Evolutionary conservation across 163 green algal species (phyloP).

Genomic region (Chloroidium sp.): DNA sequence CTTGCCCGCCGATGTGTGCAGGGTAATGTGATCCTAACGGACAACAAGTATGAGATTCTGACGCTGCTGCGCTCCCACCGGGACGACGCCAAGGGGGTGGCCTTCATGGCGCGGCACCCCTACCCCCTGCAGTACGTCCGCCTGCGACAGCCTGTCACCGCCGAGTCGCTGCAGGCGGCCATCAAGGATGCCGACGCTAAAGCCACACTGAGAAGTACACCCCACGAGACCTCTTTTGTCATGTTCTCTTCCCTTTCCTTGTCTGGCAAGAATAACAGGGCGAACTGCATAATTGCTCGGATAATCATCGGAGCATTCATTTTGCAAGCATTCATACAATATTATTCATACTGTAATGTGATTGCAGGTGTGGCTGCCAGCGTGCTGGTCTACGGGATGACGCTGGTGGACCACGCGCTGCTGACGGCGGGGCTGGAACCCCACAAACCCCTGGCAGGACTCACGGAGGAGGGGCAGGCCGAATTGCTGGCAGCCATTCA

Average conservation of each 20-base stretch:
- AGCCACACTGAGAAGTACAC: slow-evolving; percentile 33
- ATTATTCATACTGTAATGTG: neutral
- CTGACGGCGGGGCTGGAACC: slow-evolving; percentile 54
- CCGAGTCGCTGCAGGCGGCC: slow-evolving; percentile 17
- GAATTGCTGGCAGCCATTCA: slow-evolving; percentile 42
- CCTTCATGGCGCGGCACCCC: slow-evolving; percentile 71
- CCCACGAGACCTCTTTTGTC: neutral
- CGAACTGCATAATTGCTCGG: too few species aligned
- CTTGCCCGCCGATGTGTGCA: slow-evolving; percentile 20
- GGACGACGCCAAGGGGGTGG: slow-evolving; percentile 71
- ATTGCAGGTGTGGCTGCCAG: slow-evolving; percentile 32
- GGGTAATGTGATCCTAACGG: slow-evolving; percentile 91
- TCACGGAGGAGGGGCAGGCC: slow-evolving; percentile 20
- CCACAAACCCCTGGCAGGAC: slow-evolving; percentile 1
- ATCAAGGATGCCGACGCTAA: slow-evolving; percentile 19
- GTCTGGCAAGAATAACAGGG: too few species aligned
- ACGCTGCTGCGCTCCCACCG: slow-evolving; percentile 86
- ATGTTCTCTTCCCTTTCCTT: neutral
- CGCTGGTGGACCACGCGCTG: slow-evolving; percentile 73
- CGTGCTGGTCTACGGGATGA: slow-evolving; percentile 67
- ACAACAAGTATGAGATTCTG: slow-evolving; percentile 81
- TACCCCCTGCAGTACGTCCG: slow-evolving; percentile 80
- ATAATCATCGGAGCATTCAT: too few species aligned
- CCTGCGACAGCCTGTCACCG: slow-evolving; percentile 24
- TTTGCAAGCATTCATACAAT: too few species aligned